Percentiles rank a stretch among this genome's conserved stretches.
Conservation (phyloP, 768 basidiomycete genomes). For the Amanita thiersii region DNA sequence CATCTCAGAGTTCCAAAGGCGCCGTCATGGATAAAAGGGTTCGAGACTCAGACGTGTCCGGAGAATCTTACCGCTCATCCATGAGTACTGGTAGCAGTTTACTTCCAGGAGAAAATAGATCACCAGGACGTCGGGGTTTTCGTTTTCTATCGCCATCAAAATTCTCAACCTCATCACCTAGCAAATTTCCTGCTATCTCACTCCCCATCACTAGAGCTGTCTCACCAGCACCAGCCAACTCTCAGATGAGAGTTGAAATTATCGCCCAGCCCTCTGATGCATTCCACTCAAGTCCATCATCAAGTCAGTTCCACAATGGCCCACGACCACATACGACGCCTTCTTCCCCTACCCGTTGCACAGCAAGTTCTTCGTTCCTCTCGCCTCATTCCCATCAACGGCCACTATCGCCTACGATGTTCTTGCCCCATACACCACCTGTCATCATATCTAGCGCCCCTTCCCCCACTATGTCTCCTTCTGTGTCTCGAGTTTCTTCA, state of each 20-base stretch:
- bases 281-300: conserved; percentile 2
- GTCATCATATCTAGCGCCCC: not conserved
- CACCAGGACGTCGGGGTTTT: conserved; percentile 1
- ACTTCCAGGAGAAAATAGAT: not conserved
- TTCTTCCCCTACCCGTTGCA: no score
- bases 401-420: no score
- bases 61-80: conserved; percentile 8
- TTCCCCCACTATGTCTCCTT: not conserved
- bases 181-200: conserved; percentile 10
- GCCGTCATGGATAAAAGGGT: not conserved
- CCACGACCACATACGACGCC: no score
- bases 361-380: no score
- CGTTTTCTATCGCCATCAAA: conserved; percentile 8
- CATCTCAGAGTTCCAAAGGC: not conserved
- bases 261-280: not conserved
- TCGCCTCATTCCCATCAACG: no score
- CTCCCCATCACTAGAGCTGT: conserved; percentile 5
- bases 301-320: not conserved
- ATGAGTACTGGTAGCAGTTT: conserved; percentile 1
- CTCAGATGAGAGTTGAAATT: not conserved
- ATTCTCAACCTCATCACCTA: conserved; percentile 3
- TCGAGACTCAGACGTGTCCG: conserved; percentile 9
- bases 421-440: not conserved
- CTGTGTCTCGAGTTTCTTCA: not conserved
- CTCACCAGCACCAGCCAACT: conserved; percentile 6